A percentile compares a stretch with the other conserved stretches of the same genome.
These are phyloP conservation scores for Phalaenopsis equestris DNA, from an alignment of 106 monocot species.

Conservation along the genomic window DNA sequence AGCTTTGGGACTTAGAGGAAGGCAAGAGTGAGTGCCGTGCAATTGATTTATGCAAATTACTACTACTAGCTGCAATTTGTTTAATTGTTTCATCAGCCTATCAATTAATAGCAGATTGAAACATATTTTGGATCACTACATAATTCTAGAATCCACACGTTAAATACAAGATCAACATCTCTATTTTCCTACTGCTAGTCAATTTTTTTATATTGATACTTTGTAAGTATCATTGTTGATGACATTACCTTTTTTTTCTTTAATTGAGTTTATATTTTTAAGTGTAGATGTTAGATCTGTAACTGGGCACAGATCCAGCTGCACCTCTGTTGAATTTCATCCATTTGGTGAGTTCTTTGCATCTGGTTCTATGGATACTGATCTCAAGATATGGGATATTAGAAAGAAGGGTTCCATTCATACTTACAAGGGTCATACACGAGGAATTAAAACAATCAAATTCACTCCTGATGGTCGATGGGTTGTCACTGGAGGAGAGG, in stretches of 20 bases:
- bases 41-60: background rate
- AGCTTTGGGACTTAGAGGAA: slow-evolving; percentile 93
- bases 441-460: slow-evolving; percentile 59
- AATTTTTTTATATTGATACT: background rate
- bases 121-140: background rate
- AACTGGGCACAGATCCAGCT: slow-evolving; percentile 71
- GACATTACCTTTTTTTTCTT: slow-evolving; percentile 2
- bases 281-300: slow-evolving; percentile 71
- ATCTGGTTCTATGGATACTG: slow-evolving; percentile 80
- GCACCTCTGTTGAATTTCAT: slow-evolving; percentile 75
- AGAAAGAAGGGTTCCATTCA: slow-evolving; percentile 90
- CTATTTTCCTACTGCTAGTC: background rate
- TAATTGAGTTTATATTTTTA: slow-evolving; percentile 16
- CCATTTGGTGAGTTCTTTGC: slow-evolving; percentile 97
- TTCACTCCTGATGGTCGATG: slow-evolving; percentile 96
- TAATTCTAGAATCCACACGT: background rate
- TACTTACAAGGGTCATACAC: slow-evolving; percentile 80
- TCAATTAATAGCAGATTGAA: background rate
- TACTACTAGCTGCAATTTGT: background rate
- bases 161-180: background rate
- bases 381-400: slow-evolving; percentile 97
- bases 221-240: no score
- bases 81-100: background rate
- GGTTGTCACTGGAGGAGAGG: slow-evolving; percentile 96
- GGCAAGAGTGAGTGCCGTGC: slow-evolving; percentile 54